Base-by-base conservation (phyloP, 169 alveolate species). In the Eimeria zaria region DNA sequence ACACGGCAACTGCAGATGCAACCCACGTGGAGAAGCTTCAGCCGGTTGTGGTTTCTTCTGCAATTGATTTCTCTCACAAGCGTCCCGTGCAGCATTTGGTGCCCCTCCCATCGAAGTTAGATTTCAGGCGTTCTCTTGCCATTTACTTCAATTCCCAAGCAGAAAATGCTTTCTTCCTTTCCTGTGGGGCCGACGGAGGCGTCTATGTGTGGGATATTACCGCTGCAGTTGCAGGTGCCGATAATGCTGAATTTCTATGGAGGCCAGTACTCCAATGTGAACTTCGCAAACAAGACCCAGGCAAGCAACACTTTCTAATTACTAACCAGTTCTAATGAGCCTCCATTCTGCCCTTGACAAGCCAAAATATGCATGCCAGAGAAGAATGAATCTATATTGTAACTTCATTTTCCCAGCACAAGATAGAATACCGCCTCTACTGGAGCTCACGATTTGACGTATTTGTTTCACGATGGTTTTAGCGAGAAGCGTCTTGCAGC, bases 31-130 rank as follows among this genome's bases (percentile, higher is more conserved):
- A 41, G 36, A 33, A 20, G 51, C 71, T 76, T 24, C 87, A 91
- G 76, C 91, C 96, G 24, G 36, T 44, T 62, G 53, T 80, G 55
- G 55, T 48, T 36, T 91, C 91, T 33, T 83, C 96, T 20, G 87
- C 92, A 0, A 91, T 91, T 36, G 96, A 91, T 60, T 91, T 78
- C 73, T 91, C 96, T 39, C 96, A 91, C 96, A 55, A 58, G 58
- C 53, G 96, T 55, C 87, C 96, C 14, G 96, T 91, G 33, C 87
- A 84, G 62, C 69, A 78, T 24, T 36, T 91, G 44, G 58, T 60
- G 46, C 83, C 87, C 55, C 96, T 80, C 20, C 91, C 91, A 22
- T 51, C 91, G 39, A 71, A 69, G 20, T 24, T 76, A 7, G 91
- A 78, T 78, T 80, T 91, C 60, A 76, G 91, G 73, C 87, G 87